Base-by-base conservation (phyloP, 495 filamentous ascomycete genomes). In the Apiosordaria backusii region DNA sequence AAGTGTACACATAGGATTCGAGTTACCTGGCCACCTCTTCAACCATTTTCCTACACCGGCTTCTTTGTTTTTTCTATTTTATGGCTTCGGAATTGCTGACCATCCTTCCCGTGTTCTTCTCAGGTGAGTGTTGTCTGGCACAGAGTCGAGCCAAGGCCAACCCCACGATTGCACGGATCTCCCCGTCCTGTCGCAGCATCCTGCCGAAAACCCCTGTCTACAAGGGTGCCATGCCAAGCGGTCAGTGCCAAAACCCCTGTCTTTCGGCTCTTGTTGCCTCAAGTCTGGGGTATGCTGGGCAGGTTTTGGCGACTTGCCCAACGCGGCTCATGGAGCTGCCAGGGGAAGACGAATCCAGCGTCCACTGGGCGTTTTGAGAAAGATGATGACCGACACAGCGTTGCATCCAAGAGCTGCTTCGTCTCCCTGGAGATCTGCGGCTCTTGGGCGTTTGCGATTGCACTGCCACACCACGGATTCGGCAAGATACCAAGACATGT, bases 81-180 rank as follows among this genome's bases (percentile, higher is more conserved):
- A 45, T 45, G 9, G 4, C 27, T 29, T 7, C 27, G n/a, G n/a
- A n/a, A n/a, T n/a, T n/a, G n/a, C n/a, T n/a, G n/a, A n/a, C 27
- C 27, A 45, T 45, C 35, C 16, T 15, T 45, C 5, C 9, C 35
- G 35, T 13, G 35, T 29, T 29, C 27, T n/a, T n/a, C n/a, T n/a
- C 4, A 29, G 35, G 35, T 13, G 9, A 45, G 35, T 45, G 35
- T 45, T 45, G n/a, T n/a, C n/a, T n/a, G n/a, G n/a, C n/a, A n/a
- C n/a, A 13, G 9, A 59, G 4, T 27, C 5, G 26, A 19, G 24
- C 59, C 59, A 61, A 61, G 59, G 0, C 4, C 27, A 59, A 61
- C 59, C 59, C 59, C 59, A 40, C 57, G 59, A 61, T 45, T 27
- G 59, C 59, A 61, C 59, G 59, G 59, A 61, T 61, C 27, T 27